phyloP scores from a whole-genome alignment of 2,329 filamentous ascomycete species.

The Bipolaris zeicola region DNA sequence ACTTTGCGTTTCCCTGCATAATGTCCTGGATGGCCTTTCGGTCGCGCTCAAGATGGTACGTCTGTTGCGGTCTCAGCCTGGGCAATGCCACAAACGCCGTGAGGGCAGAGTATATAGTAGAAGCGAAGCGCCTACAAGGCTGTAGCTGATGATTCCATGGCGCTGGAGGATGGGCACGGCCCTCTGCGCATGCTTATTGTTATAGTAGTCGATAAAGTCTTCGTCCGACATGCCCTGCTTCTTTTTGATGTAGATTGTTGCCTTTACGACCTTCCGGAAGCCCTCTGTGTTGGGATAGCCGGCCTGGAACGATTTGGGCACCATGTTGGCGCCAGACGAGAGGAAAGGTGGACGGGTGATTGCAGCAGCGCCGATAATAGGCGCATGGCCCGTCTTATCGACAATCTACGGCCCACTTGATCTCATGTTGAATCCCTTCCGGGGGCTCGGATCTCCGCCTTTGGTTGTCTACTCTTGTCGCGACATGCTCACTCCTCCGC shows the following conservation, averaged over 20 bases:
- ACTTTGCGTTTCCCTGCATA: conserved; percentile 51
- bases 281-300: conserved; percentile 53
- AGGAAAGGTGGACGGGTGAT: conserved; percentile 6
- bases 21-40: conserved; percentile 53
- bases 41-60: conserved; percentile 53
- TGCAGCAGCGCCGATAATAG: conserved; percentile 7
- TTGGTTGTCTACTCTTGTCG: conserved; percentile 5
- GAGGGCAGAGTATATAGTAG: background rate
- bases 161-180: conserved; percentile 52
- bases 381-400: conserved; percentile 5
- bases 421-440: conserved; percentile 16
- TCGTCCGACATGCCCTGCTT: conserved; percentile 53
- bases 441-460: conserved; percentile 12
- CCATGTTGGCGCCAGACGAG: conserved; percentile 39
- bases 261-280: conserved; percentile 56
- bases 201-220: conserved; percentile 55
- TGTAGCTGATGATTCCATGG: conserved; percentile 54
- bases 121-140: conserved; percentile 44
- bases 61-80: conserved; percentile 36
- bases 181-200: conserved; percentile 52
- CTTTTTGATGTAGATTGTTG: conserved; percentile 55
- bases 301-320: conserved; percentile 53
- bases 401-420: conserved; percentile 9
- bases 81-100: background rate
- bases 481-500: conserved; percentile 7